A percentile compares a stretch with the other conserved stretches of the same genome.
These are phyloP conservation scores for Brassica carinata DNA, from an alignment of 345 rosid genomes.

Conservation along the genomic window DNA sequence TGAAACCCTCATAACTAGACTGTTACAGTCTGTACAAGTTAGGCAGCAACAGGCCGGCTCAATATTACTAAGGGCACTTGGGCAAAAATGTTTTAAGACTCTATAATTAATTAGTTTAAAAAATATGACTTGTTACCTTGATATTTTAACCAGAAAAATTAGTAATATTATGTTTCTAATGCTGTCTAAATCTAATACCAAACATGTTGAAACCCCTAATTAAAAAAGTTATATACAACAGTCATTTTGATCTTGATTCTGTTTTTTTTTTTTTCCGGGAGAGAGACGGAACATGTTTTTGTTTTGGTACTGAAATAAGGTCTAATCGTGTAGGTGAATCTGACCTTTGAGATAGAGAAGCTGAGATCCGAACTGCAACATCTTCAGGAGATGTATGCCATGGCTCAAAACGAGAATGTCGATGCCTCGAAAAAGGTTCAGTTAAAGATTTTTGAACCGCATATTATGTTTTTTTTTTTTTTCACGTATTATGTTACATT, in stretches of 20 bases:
- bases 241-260: constrained; percentile 7
- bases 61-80: background rate
- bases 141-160: background rate
- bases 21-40: background rate
- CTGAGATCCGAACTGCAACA: constrained; percentile 83
- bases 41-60: background rate
- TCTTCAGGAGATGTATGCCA: constrained; percentile 71
- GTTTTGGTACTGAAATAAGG: background rate
- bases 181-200: background rate
- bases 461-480: background rate
- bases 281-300: constrained; percentile 1
- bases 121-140: background rate
- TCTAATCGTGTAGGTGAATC: constrained; percentile 49
- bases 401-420: constrained; percentile 73
- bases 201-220: background rate
- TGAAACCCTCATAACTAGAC: background rate
- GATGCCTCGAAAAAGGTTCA: constrained; percentile 81
- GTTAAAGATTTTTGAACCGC: background rate
- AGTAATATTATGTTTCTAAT: background rate
- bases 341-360: constrained; percentile 86
- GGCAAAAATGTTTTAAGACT: background rate
- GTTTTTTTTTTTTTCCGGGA: background rate
- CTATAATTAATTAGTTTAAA: no score
- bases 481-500: background rate
- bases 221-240: background rate